Evolutionary conservation across 805 yeast species (phyloP).

Genomic region (Myxozyma melibiosi): DNA sequence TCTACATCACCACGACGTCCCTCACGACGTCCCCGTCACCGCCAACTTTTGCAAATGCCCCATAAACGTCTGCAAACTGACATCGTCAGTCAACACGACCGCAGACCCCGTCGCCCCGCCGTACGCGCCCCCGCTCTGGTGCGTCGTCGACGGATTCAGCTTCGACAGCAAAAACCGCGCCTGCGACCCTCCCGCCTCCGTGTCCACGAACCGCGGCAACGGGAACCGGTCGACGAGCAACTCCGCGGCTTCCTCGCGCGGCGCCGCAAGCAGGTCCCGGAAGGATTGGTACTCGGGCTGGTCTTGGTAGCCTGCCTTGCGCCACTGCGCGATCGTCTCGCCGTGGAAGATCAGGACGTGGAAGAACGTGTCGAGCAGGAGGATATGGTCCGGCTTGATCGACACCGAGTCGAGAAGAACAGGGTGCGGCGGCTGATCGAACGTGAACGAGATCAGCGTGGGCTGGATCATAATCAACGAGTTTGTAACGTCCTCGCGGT

Average conservation of each 20-base stretch:
- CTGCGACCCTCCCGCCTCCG: slow-evolving; percentile 98
- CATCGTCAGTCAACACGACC: slow-evolving; percentile 95
- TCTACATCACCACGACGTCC: background rate
- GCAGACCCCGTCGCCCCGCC: slow-evolving; percentile 60
- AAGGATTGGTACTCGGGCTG: slow-evolving; percentile 87
- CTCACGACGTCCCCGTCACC: slow-evolving; percentile 49
- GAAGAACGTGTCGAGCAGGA: slow-evolving; percentile 93
- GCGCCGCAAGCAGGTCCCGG: slow-evolving; percentile 81
- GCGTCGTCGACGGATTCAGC: slow-evolving; percentile 89
- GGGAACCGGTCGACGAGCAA: slow-evolving; percentile 93
- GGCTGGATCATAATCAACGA: slow-evolving; percentile 98
- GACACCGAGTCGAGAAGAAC: slow-evolving; percentile 93
- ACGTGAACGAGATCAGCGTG: slow-evolving; percentile 80
- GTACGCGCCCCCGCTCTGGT: slow-evolving; percentile 55
- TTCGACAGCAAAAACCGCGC: slow-evolving; percentile 95
- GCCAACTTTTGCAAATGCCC: slow-evolving; percentile 89
- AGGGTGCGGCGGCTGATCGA: slow-evolving; percentile 84
- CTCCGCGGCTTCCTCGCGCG: slow-evolving; percentile 89
- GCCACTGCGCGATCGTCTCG: slow-evolving; percentile 92
- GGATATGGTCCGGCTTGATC: slow-evolving; percentile 81
- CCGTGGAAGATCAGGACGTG: slow-evolving; percentile 96
- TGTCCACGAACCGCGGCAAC: slow-evolving; percentile 93
- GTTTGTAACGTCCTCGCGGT: slow-evolving; percentile 89
- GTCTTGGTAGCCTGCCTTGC: slow-evolving; percentile 91
- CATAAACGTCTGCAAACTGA: slow-evolving; percentile 92